A percentile compares a stretch with the other conserved stretches of the same genome.
These are phyloP conservation scores for Hymenoscyphus salicellus DNA, from an alignment of 2,329 filamentous ascomycete genomes.

Conservation along the genomic window DNA sequence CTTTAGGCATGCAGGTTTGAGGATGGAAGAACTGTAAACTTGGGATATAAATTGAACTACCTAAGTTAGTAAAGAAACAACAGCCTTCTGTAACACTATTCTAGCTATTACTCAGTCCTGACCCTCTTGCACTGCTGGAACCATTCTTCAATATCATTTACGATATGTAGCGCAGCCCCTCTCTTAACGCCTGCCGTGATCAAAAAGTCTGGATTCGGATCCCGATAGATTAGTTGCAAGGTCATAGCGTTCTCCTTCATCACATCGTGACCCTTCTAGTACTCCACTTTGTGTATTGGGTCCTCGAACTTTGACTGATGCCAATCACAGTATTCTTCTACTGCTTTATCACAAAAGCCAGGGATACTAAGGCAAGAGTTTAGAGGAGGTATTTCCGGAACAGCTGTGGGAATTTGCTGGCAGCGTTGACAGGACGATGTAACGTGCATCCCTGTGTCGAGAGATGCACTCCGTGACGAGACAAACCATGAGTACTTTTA, in stretches of 20 bases:
- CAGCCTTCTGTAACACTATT: constrained; percentile 9
- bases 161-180: constrained; percentile 33
- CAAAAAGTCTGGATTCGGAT: constrained; percentile 36
- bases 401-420: constrained; percentile 11
- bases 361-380: constrained; percentile 24
- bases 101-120: constrained; percentile 16
- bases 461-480: constrained; percentile 12
- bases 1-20: constrained; percentile 21
- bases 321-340: constrained; percentile 32
- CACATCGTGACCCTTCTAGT: constrained; percentile 30
- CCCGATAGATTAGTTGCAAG: constrained; percentile 33
- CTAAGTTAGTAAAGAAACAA: not conserved
- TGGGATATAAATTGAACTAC: not conserved
- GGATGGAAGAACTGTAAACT: constrained; percentile 19
- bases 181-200: constrained; percentile 33
- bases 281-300: constrained; percentile 26
- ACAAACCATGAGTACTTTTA: constrained; percentile 20
- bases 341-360: constrained; percentile 27
- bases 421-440: constrained; percentile 16
- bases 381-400: constrained; percentile 13
- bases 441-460: not conserved
- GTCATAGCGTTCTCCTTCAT: constrained; percentile 27
- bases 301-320: constrained; percentile 29
- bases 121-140: constrained; percentile 18
- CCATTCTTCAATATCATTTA: constrained; percentile 34